Evolutionary conservation across 768 basidiomycete genomes (phyloP), one percentile per base, ranked within the genome.

Genomic region (Phallus indusiatus): DNA sequence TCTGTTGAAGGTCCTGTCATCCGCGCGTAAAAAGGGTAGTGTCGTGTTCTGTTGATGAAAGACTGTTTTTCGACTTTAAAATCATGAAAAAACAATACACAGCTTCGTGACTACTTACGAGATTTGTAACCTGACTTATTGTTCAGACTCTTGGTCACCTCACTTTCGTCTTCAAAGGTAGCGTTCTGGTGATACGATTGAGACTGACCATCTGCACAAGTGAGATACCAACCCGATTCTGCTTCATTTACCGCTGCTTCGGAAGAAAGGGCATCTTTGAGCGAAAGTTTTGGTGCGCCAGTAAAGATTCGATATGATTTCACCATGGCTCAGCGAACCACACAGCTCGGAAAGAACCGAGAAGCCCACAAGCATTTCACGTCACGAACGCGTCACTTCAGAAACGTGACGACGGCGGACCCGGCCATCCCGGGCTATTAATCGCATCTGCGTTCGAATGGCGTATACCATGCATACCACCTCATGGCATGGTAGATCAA

Each of bases 161-260:
- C 75, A 2, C 71, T 69, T 16, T 66, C 61, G 16, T 81, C 77
- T 48, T 77, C 72, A 62, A 89, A 89, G n/a, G 88, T 85, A 28
- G 83, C 75, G 56, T 87, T 86, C 65, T 83, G 74, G 64, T 90
- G 90, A 21, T 18, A 78, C 78, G 11, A 76, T 73, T 5, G 78
- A 81, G n/a, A 82, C 20, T 22, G 57, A 22, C 5, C 20, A 28
- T 5, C 49, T 12, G 18, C 20, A 14, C 11, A 16, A 20, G 8
- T 21, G 21, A 16, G 11, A 50, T 21, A 12, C 20, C 34, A 36
- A 7, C 17, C 57, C 57, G 52, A 22, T 12, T 4, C 50, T 14
- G 50, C 50, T 51, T 34, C 20, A 16, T 20, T 16, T 42, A 42
- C n/a, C n/a, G 11, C 21, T 3, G 3, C 50, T 18, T 33, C 22